phyloP scores from a whole-genome alignment of 2,329 filamentous ascomycete genomes.

The Talaromyces albobiverticillius region DNA sequence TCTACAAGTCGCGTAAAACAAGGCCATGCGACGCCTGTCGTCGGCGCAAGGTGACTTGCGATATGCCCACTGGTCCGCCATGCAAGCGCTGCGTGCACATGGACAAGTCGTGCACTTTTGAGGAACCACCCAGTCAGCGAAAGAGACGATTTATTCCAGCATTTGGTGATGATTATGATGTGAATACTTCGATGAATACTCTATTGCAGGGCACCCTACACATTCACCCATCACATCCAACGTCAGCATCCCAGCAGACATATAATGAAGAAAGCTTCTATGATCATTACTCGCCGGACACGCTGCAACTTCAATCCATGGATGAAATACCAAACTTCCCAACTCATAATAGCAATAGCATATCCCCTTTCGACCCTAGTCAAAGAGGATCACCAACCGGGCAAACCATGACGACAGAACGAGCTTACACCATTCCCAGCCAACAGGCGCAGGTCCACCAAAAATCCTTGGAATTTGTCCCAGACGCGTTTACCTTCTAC shows the following conservation, averaged over 20 bases:
- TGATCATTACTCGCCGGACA: too few species aligned
- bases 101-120: constrained; percentile 3
- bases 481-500: constrained; percentile 4
- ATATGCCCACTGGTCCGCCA: constrained; percentile 5
- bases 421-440: background rate
- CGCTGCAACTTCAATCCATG: too few species aligned
- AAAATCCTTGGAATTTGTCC: background rate
- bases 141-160: background rate
- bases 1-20: constrained; percentile 6
- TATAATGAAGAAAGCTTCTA: too few species aligned
- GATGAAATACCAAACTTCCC: too few species aligned
- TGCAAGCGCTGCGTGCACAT: constrained; percentile 3
- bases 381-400: too few species aligned
- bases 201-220: background rate
- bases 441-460: background rate
- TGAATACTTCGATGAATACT: background rate
- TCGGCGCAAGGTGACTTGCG: constrained; percentile 8
- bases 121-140: background rate
- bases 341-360: too few species aligned
- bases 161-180: too few species aligned
- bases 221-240: too few species aligned
- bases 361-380: too few species aligned
- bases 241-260: too few species aligned
- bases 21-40: constrained; percentile 6
- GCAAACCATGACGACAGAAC: background rate